Evolutionary conservation across 495 filamentous ascomycete genomes (phyloP).

Genomic region (Cairneyella variabilis): DNA sequence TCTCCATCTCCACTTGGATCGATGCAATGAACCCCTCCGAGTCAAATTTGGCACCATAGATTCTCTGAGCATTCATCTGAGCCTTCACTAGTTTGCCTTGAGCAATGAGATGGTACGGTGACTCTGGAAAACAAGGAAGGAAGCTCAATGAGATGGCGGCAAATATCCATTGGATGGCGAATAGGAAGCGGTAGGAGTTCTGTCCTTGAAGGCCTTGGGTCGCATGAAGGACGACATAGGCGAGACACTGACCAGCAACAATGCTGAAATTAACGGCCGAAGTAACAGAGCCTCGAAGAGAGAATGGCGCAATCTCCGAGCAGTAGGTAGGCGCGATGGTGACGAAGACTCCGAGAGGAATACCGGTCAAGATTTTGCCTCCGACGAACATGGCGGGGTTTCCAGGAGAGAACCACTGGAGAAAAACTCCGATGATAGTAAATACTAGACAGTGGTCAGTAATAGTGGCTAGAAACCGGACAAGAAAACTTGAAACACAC

Average conservation of each 20-base stretch:
- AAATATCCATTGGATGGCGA: constrained; percentile 16
- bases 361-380: constrained; percentile 15
- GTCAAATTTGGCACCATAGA: constrained; percentile 5
- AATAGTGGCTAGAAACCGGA: not conserved
- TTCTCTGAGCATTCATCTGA: constrained; percentile 3
- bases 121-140: constrained; percentile 14
- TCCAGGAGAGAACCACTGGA: constrained; percentile 14
- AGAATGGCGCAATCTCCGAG: constrained; percentile 13
- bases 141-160: constrained; percentile 7
- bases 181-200: constrained; percentile 11
- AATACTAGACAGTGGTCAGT: constrained; percentile 1
- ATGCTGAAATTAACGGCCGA: constrained; percentile 64
- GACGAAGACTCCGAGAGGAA: constrained; percentile 17
- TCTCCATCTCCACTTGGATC: constrained; percentile 4
- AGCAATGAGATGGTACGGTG: constrained; percentile 12
- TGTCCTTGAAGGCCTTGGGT: not conserved
- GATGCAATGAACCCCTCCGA: constrained; percentile 11
- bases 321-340: constrained; percentile 19
- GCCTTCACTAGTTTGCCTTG: constrained; percentile 12
- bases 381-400: constrained; percentile 9
- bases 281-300: constrained; percentile 43
- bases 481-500: not conserved
- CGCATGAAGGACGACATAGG: constrained; percentile 15
- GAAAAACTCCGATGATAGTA: constrained; percentile 13
- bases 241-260: constrained; percentile 58